Evolutionary conservation across 2,329 filamentous ascomycete species (phyloP), one percentile per base, ranked within the genome.

Genomic region (Cordyceps militaris): DNA sequence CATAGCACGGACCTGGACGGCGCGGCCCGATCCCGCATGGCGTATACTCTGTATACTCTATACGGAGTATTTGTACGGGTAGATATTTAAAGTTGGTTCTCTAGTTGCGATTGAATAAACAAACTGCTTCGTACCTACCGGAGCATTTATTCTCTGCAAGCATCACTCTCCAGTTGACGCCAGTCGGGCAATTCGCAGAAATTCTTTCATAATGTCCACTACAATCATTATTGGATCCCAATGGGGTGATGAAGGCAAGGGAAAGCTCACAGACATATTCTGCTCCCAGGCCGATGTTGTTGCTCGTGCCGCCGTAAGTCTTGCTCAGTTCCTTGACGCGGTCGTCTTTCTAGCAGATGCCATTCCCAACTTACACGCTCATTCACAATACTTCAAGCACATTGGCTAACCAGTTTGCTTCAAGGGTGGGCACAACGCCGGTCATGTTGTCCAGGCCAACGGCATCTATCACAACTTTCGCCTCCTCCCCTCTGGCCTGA

Each of bases 401-500:
- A n/a, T n/a, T n/a, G 14, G n/a, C 34, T 3, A 16, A 38, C 34
- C 34, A 16, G 5, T 16, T 16, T 38, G 8, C 16, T 1, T 43
- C 16, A 6, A 54, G 51, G 51, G 51, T 13, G 51, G 51, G 6
- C 51, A 54, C 8, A 54, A 54, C 19, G 51, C 51, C 4, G 51
- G 51, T 4, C 51, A 54, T 19, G 51, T 54, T 13, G 51, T 54
- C 14, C 51, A 54, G 24, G 51, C 51, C 19, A 54, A 54, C 40
- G 51, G 51, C 26, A 54, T 54, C 51, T 54, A 54, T 19, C 51
- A 54, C 28, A 54, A 54, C 21, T 54, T 54, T 23, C 51, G 51
- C 8, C 51, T 54, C 21, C 40, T 54, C 4, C 51, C 51, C 13
- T 54, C 51, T 34, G 51, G 51, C 14, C 51, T 54, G 4, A 54